Conservation (phyloP, 2,329 filamentous ascomycete genomes). For the Fusarium continuum region DNA sequence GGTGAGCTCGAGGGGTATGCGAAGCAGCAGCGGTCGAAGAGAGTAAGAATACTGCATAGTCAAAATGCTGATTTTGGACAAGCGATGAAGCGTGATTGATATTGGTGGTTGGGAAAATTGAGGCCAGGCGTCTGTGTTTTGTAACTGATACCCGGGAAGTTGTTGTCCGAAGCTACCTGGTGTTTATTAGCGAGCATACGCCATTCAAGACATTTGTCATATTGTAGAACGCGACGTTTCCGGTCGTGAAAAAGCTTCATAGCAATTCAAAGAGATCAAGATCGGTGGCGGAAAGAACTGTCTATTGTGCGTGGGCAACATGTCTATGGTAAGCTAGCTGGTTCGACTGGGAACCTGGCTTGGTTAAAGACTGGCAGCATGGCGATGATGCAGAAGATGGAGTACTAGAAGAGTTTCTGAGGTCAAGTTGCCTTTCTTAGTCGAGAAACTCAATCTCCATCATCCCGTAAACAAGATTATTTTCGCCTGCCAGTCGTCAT, state of each 20-base stretch:
- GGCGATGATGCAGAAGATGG: constrained; percentile 24
- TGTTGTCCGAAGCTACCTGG: not conserved
- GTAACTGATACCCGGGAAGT: constrained; percentile 24
- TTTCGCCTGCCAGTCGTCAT: constrained; percentile 29
- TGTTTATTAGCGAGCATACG: not conserved
- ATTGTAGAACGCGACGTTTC: not conserved
- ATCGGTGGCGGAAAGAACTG: constrained; percentile 39
- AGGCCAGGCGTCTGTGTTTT: constrained; percentile 1
- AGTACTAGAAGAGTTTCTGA: constrained; percentile 12
- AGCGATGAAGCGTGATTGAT: not conserved
- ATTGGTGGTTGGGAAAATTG: not conserved
- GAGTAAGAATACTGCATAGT: not conserved
- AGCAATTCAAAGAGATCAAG: not conserved
- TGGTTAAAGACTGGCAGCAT: constrained; percentile 27
- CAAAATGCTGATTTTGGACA: not conserved
- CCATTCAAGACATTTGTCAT: not conserved
- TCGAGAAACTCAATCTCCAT: constrained; percentile 11
- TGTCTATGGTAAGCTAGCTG: constrained; percentile 43
- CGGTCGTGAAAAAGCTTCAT: not conserved
- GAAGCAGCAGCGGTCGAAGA: constrained; percentile 25
- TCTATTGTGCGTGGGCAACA: constrained; percentile 48
- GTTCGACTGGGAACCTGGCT: constrained; percentile 33
- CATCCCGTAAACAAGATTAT: constrained; percentile 2
- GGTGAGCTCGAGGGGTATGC: not conserved
- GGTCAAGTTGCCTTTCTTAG: constrained; percentile 6